Evolutionary conservation across 2,329 filamentous ascomycete genomes (phyloP).

Genomic region (Clonostachys rosea): DNA sequence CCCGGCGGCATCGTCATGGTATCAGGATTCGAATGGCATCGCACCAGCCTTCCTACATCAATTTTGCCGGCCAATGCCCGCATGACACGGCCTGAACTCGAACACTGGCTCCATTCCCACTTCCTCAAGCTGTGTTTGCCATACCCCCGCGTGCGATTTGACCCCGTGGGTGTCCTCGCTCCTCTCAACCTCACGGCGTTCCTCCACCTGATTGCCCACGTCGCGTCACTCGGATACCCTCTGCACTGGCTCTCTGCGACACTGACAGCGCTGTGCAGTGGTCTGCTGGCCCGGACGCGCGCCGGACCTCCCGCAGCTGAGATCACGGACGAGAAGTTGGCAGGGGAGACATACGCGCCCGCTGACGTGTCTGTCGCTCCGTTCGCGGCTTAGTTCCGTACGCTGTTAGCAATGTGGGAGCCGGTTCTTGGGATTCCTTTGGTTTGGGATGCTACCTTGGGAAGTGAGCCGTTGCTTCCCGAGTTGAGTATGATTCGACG

Average conservation of each 20-base stretch:
- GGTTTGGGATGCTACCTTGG: not conserved
- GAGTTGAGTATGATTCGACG: not conserved
- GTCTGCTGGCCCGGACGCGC: not conserved
- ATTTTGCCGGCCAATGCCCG: not conserved
- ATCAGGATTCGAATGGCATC: not conserved
- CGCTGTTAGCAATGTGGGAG: not conserved
- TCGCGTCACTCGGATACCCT: not conserved
- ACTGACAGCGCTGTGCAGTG: not conserved
- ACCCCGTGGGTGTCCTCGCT: not conserved
- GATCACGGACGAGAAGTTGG: not conserved
- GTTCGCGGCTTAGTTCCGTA: not conserved
- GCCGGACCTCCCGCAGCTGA: not conserved
- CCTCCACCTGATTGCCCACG: not conserved
- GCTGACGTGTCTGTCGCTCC: not conserved
- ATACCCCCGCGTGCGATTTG: not conserved
- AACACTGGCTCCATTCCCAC: not conserved
- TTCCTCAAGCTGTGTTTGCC: conserved; percentile 1
- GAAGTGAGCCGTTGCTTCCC: not conserved
- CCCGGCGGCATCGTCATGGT: not conserved
- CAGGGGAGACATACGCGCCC: not conserved
- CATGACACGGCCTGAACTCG: not conserved
- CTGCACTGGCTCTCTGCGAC: not conserved
- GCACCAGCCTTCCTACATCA: not conserved
- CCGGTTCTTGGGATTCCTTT: not conserved
- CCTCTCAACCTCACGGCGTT: not conserved